phyloP scores from a whole-genome alignment of 129 eudicot genomes.

The Glebionis coronaria region DNA sequence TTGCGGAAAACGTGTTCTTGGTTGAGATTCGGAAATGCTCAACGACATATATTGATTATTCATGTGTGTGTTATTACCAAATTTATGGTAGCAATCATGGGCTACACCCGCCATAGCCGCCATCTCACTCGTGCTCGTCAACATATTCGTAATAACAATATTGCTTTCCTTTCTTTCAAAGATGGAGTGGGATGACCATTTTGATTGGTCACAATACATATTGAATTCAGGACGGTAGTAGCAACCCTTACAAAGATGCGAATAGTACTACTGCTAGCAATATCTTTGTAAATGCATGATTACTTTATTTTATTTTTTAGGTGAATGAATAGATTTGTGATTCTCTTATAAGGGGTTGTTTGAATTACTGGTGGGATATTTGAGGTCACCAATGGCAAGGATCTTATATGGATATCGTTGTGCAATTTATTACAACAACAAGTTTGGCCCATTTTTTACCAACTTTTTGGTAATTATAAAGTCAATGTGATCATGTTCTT shows the following conservation, averaged over 20 bases:
- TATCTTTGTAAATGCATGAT: slow-evolving; percentile 23
- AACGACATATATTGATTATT: neutral
- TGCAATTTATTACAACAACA: too few relatives aligned
- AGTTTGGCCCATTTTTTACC: too few relatives aligned
- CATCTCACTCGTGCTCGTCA: slow-evolving; percentile 1
- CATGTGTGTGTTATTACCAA: neutral
- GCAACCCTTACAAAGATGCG: slow-evolving; percentile 18
- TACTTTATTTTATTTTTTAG: neutral
- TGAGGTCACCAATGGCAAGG: too few relatives aligned
- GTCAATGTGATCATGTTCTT: too few relatives aligned
- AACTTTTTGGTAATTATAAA: too few relatives aligned
- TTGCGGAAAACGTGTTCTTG: slow-evolving; percentile 19
- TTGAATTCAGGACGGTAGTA: neutral
- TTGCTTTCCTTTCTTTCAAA: neutral
- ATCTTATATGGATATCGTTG: too few relatives aligned
- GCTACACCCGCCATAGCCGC: slow-evolving; percentile 1
- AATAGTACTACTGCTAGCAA: neutral
- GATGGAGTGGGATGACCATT: neutral
- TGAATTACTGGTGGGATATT: too few relatives aligned
- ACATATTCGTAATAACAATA: neutral
- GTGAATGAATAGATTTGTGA: too few relatives aligned
- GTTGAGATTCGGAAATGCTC: slow-evolving; percentile 16
- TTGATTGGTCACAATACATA: slow-evolving; percentile 23
- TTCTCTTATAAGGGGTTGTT: too few relatives aligned
- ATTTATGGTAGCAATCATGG: slow-evolving; percentile 14